These are phyloP conservation scores for Zasmidium cellare DNA, from an alignment of 2,329 filamentous ascomycete species.

Conservation along the genomic window DNA sequence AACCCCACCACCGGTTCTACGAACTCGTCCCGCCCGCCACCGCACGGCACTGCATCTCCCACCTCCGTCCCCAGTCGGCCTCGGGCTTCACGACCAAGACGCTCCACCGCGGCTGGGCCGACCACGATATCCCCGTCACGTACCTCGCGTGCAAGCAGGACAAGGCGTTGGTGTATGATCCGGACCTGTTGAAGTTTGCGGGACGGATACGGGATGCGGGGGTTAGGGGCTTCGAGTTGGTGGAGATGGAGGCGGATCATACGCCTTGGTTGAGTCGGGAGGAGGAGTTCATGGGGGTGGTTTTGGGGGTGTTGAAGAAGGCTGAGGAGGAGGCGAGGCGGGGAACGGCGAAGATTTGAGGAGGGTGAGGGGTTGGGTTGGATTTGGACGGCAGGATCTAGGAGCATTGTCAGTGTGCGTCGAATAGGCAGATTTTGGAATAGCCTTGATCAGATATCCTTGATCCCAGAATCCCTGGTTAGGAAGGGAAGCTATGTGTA, in stretches of 20 bases:
- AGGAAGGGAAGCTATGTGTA: too few species aligned
- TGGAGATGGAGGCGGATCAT: slow-evolving; percentile 12
- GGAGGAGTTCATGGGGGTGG: slow-evolving; percentile 7
- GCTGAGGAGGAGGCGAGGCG: not conserved
- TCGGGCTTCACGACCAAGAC: slow-evolving; percentile 4
- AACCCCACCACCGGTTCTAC: slow-evolving; percentile 12
- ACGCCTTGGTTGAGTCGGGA: slow-evolving; percentile 10
- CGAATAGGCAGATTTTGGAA: too few species aligned
- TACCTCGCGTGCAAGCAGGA: slow-evolving; percentile 15
- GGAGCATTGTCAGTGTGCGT: too few species aligned
- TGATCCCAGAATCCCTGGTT: too few species aligned
- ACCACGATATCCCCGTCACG: slow-evolving; percentile 16
- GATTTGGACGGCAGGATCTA: too few species aligned
- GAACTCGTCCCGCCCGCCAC: slow-evolving; percentile 1
- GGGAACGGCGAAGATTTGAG: not conserved
- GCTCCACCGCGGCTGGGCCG: slow-evolving; percentile 15
- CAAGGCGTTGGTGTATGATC: slow-evolving; percentile 7
- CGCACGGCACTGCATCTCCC: slow-evolving; percentile 6
- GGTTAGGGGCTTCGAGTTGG: slow-evolving; percentile 4
- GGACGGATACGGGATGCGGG: slow-evolving; percentile 7
- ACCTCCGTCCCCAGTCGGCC: slow-evolving; percentile 1
- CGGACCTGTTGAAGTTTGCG: slow-evolving; percentile 9
- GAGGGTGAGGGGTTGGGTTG: not conserved
- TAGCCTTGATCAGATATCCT: too few species aligned
- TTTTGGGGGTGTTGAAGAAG: slow-evolving; percentile 4